phyloP scores from a whole-genome alignment of 768 basidiomycete species.

The Suillus spraguei region DNA sequence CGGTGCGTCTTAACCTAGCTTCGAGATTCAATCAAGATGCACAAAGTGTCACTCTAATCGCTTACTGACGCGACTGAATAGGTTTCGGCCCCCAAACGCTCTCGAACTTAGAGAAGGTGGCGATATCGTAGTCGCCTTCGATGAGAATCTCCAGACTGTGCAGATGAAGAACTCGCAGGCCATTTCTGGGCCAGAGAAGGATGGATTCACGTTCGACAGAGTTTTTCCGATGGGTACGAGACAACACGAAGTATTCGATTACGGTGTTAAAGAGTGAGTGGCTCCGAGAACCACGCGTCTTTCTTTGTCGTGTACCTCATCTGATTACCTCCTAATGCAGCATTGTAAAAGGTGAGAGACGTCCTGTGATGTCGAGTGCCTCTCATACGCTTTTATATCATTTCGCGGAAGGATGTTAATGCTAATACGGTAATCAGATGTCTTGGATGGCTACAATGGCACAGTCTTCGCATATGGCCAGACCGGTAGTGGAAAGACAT shows the following conservation, averaged over 20 bases:
- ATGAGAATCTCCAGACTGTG: slow-evolving; percentile 83
- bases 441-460: slow-evolving; percentile 98
- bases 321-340: slow-evolving; percentile 38
- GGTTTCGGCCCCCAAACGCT: slow-evolving; percentile 94
- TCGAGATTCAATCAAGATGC: slow-evolving; percentile 14
- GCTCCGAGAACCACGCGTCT: slow-evolving; percentile 11
- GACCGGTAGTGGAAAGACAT: slow-evolving; percentile 95
- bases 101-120: slow-evolving; percentile 88
- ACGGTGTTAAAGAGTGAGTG: slow-evolving; percentile 94
- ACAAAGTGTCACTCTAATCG: slow-evolving; percentile 6
- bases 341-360: slow-evolving; percentile 80
- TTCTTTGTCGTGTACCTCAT: slow-evolving; percentile 19
- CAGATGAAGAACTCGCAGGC: slow-evolving; percentile 71
- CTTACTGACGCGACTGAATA: slow-evolving; percentile 32
- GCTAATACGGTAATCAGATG: slow-evolving; percentile 60
- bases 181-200: slow-evolving; percentile 86
- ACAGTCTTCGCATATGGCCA: slow-evolving; percentile 98
- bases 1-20: slow-evolving; percentile 61
- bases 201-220: slow-evolving; percentile 97
- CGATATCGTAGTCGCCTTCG: slow-evolving; percentile 88
- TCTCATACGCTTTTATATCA: slow-evolving; percentile 1
- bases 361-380: background rate
- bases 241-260: slow-evolving; percentile 96
- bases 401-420: background rate
- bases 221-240: slow-evolving; percentile 92